Evolutionary conservation across 2,329 filamentous ascomycete species (phyloP).

Genomic region (Pseudopyricularia cyperi): DNA sequence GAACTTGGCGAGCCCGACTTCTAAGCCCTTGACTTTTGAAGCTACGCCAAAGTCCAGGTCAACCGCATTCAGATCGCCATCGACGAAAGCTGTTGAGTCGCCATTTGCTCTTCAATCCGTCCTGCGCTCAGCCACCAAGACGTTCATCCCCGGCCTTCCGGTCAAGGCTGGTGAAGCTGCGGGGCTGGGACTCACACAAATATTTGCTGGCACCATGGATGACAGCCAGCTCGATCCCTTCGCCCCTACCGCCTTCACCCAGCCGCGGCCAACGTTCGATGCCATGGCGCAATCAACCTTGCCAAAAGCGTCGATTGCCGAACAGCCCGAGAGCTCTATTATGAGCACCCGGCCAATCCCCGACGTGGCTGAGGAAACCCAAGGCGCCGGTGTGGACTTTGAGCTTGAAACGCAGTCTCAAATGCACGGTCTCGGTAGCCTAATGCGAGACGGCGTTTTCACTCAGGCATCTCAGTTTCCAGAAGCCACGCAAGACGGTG

Average conservation of each 20-base stretch:
- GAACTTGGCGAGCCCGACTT: conserved; percentile 11
- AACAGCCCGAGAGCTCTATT: conserved; percentile 37
- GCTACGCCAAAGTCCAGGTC: conserved; percentile 37
- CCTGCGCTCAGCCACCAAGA: conserved; percentile 55
- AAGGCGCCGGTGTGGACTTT: conserved; percentile 40
- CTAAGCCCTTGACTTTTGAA: conserved; percentile 15
- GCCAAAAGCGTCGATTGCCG: conserved; percentile 46
- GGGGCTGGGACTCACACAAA: conserved; percentile 70
- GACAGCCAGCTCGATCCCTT: conserved; percentile 31
- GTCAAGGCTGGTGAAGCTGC: conserved; percentile 39
- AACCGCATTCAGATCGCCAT: conserved; percentile 26
- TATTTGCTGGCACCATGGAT: conserved; percentile 83
- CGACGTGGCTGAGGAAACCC: conserved; percentile 18
- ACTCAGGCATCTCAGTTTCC: conserved; percentile 45
- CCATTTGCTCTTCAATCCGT: conserved; percentile 49
- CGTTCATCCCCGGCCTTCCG: conserved; percentile 56
- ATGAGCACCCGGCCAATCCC: conserved; percentile 34
- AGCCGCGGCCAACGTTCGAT: conserved; percentile 43
- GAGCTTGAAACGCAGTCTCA: conserved; percentile 37
- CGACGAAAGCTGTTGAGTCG: conserved; percentile 26
- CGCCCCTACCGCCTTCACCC: conserved; percentile 22
- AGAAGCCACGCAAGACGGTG: conserved; percentile 69
- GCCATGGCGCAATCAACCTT: conserved; percentile 18
- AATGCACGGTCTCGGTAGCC: conserved; percentile 42
- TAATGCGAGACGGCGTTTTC: conserved; percentile 27